Conservation (phyloP, 2,329 filamentous ascomycete species). For the Monosporascus ibericus region DNA sequence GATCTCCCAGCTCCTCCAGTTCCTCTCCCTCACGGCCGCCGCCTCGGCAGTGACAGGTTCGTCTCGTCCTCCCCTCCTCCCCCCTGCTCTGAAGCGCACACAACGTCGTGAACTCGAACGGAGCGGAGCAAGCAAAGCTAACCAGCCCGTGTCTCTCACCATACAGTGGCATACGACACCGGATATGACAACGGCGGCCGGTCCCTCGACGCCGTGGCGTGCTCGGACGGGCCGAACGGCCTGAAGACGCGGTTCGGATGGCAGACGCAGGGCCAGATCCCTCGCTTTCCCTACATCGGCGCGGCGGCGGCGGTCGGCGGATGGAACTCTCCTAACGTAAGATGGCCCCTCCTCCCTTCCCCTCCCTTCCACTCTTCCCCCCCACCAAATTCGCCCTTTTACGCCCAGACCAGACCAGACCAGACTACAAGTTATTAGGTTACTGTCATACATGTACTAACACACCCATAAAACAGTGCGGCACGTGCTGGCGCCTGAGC, state of each 20-base stretch:
- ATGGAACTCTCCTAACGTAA: constrained; percentile 45
- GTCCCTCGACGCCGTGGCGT: constrained; percentile 52
- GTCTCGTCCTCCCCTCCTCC: neutral
- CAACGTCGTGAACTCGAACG: neutral
- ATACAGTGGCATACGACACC: constrained; percentile 61
- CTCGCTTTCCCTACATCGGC: constrained; percentile 49
- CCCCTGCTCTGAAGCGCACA: neutral
- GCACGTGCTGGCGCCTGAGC: constrained; percentile 51
- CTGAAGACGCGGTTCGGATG: constrained; percentile 57
- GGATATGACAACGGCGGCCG: constrained; percentile 59
- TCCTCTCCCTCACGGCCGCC: constrained; percentile 21
- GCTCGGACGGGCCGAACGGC: constrained; percentile 63
- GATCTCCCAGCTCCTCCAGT: constrained; percentile 20
- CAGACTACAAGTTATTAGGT: too few relatives aligned
- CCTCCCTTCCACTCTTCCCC: neutral
- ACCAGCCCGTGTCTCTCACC: constrained; percentile 4
- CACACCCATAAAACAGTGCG: constrained; percentile 36
- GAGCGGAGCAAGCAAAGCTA: constrained; percentile 1
- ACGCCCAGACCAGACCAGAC: too few relatives aligned
- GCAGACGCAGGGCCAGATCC: constrained; percentile 46
- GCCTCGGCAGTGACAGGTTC: constrained; percentile 21
- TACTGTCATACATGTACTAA: neutral
- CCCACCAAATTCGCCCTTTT: neutral
- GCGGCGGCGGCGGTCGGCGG: constrained; percentile 44
- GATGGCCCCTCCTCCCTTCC: constrained; percentile 3